Conservation (phyloP, 805 yeast species). For the Nakazawaea pomicola region DNA sequence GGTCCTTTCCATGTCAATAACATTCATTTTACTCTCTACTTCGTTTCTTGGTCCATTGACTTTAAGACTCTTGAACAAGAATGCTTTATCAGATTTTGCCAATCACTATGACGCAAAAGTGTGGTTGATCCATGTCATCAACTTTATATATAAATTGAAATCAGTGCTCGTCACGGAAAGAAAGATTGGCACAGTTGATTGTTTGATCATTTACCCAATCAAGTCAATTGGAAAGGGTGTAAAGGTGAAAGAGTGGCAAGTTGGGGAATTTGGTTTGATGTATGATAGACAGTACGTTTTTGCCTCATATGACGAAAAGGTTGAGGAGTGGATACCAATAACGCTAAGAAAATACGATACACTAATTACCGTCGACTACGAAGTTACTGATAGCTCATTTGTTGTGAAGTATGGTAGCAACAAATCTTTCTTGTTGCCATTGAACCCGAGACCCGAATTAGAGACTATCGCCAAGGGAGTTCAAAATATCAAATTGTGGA, state of each 20-base stretch:
- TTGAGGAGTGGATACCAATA: constrained; percentile 14
- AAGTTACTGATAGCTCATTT: constrained; percentile 13
- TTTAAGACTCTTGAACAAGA: not conserved
- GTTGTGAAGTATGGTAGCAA: constrained; percentile 4
- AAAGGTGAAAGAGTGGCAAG: constrained; percentile 21
- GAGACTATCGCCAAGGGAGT: too few species aligned
- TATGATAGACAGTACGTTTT: constrained; percentile 25
- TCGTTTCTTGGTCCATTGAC: not conserved
- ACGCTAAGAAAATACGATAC: constrained; percentile 16
- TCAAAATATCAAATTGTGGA: constrained; percentile 6
- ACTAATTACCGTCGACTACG: constrained; percentile 14
- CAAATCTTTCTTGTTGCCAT: constrained; percentile 6
- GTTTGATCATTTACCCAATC: constrained; percentile 24
- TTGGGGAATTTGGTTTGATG: constrained; percentile 22
- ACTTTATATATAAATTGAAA: constrained; percentile 1
- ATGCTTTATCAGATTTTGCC: not conserved
- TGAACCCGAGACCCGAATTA: too few species aligned
- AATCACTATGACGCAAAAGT: not conserved
- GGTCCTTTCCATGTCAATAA: not conserved
- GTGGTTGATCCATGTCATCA: not conserved
- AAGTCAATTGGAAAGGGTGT: constrained; percentile 23
- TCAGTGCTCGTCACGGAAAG: not conserved
- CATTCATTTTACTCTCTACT: not conserved
- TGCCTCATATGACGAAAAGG: constrained; percentile 15
- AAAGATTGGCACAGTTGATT: constrained; percentile 21